A percentile compares a stretch with the other conserved stretches of the same genome.
Evolutionary conservation across 2,329 filamentous ascomycete genomes (phyloP).

Genomic region (Ophiostoma himal-ulmi): DNA sequence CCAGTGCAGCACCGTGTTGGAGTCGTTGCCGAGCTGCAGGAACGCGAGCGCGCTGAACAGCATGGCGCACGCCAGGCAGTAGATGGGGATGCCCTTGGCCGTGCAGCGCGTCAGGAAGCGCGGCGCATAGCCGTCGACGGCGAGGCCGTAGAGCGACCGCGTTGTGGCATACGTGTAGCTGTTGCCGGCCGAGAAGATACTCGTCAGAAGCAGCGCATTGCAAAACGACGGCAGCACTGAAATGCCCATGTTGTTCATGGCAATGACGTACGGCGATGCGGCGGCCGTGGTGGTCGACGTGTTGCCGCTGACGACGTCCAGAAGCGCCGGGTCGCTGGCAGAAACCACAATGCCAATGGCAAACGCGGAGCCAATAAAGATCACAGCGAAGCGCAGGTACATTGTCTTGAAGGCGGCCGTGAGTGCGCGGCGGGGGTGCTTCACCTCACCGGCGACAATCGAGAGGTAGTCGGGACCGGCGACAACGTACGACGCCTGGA

Average conservation of each 20-base stretch:
- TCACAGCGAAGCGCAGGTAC: slow-evolving; percentile 63
- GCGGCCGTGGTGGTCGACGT: slow-evolving; percentile 38
- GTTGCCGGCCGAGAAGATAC: slow-evolving; percentile 56
- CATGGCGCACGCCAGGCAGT: slow-evolving; percentile 36
- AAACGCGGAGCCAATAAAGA: slow-evolving; percentile 61
- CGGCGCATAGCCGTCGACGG: slow-evolving; percentile 39
- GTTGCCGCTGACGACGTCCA: slow-evolving; percentile 35
- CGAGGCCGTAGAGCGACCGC: slow-evolving; percentile 38
- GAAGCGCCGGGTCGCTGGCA: slow-evolving; percentile 46
- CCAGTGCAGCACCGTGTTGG: slow-evolving; percentile 38
- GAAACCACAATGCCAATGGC: slow-evolving; percentile 63
- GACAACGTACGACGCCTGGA: slow-evolving; percentile 38
- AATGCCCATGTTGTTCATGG: slow-evolving; percentile 61
- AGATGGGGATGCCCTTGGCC: slow-evolving; percentile 36
- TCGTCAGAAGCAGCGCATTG: slow-evolving; percentile 55
- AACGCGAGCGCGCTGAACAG: slow-evolving; percentile 37
- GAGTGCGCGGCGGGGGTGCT: slow-evolving; percentile 61
- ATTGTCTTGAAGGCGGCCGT: slow-evolving; percentile 63
- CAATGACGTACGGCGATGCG: slow-evolving; percentile 63
- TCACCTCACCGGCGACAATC: slow-evolving; percentile 62
- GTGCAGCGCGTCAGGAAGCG: slow-evolving; percentile 34
- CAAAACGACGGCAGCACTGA: slow-evolving; percentile 61
- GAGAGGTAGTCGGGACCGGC: slow-evolving; percentile 57
- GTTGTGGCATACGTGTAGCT: slow-evolving; percentile 49
- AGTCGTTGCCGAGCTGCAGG: slow-evolving; percentile 36